Percentiles rank a stretch among this genome's conserved stretches.
These are phyloP conservation scores for Gnaphalium uliginosum DNA, from an alignment of 129 eudicot species.

Conservation along the genomic window DNA sequence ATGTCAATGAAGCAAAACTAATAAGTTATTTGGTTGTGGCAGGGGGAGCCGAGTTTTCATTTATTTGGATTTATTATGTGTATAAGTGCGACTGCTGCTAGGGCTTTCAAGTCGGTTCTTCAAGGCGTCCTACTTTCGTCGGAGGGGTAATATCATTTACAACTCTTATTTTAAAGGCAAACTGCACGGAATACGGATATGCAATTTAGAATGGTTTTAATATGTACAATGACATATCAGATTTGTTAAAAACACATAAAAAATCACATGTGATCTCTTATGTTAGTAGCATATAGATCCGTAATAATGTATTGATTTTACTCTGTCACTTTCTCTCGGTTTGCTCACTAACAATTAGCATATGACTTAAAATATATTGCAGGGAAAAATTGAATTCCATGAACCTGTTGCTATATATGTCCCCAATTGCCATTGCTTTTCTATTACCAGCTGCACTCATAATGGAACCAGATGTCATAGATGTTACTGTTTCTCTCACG, in stretches of 20 bases:
- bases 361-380: slow-evolving; percentile 24
- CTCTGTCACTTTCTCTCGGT: neutral
- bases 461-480: slow-evolving; percentile 92
- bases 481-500: slow-evolving; percentile 61
- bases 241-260: neutral
- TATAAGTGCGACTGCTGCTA: slow-evolving; percentile 91
- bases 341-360: neutral
- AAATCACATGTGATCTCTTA: neutral
- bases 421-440: slow-evolving; percentile 83
- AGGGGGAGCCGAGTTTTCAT: slow-evolving; percentile 98
- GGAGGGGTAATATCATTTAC: slow-evolving; percentile 62
- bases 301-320: neutral
- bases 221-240: neutral
- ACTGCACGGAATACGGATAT: neutral
- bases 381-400: slow-evolving; percentile 98
- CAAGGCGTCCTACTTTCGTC: slow-evolving; percentile 91
- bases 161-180: neutral
- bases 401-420: slow-evolving; percentile 95
- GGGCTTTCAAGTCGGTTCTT: slow-evolving; percentile 98
- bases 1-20: neutral
- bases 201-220: neutral
- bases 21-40: slow-evolving; percentile 18
- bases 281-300: slow-evolving; percentile 1
- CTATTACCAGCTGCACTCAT: slow-evolving; percentile 77
- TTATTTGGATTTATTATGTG: slow-evolving; percentile 96